A percentile compares a stretch with the other conserved stretches of the same genome.
phyloP scores from a whole-genome alignment of 768 basidiomycete genomes.

The Xerocomus spinulosus region DNA sequence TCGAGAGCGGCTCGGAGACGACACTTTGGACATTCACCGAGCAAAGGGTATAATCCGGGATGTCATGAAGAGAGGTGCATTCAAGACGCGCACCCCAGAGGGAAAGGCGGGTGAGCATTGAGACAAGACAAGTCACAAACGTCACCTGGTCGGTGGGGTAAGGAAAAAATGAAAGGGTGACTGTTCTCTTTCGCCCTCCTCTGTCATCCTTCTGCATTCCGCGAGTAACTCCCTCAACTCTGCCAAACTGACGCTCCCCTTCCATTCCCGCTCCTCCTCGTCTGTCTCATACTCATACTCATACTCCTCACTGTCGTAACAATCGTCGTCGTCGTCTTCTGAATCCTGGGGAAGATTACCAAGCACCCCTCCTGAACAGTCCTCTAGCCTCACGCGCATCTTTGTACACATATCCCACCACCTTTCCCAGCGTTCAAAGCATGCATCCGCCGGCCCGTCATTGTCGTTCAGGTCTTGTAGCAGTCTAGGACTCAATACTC shows the following conservation, averaged over 20 bases:
- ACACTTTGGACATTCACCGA: slow-evolving; percentile 27
- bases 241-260: slow-evolving; percentile 28
- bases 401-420: slow-evolving; percentile 58
- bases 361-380: slow-evolving; percentile 65
- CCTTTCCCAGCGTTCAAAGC: slow-evolving; percentile 55
- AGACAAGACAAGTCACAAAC: not conserved
- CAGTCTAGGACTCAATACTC: slow-evolving; percentile 53
- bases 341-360: slow-evolving; percentile 39
- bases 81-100: slow-evolving; percentile 69
- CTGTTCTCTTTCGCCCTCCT: slow-evolving; percentile 29
- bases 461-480: slow-evolving; percentile 53
- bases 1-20: slow-evolving; percentile 23
- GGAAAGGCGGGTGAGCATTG: slow-evolving; percentile 46
- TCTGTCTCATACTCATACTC: slow-evolving; percentile 30
- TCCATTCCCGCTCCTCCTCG: slow-evolving; percentile 30
- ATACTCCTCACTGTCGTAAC: slow-evolving; percentile 32
- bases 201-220: slow-evolving; percentile 49
- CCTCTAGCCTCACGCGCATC: slow-evolving; percentile 59
- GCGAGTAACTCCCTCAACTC: slow-evolving; percentile 53
- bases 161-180: slow-evolving; percentile 20
- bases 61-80: slow-evolving; percentile 60
- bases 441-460: slow-evolving; percentile 42
- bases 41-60: slow-evolving; percentile 49
- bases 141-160: slow-evolving; percentile 5
- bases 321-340: slow-evolving; percentile 31